Evolutionary conservation across 257 asterid genomes (phyloP), one percentile per base, ranked within the genome.

Genomic region (Verbascum thapsus): DNA sequence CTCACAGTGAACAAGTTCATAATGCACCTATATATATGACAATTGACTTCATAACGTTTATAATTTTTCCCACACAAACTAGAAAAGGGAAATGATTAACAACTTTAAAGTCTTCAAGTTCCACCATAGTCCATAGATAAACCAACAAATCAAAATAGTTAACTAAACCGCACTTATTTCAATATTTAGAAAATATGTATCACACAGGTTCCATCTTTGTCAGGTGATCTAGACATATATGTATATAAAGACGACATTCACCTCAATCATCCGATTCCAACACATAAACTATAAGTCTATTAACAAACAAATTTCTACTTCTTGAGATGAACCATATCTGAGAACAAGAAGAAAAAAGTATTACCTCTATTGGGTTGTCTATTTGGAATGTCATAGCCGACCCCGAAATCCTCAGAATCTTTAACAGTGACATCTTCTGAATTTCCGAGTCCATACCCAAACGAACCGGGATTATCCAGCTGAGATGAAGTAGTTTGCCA

Each of bases 341-440:
- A 61, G 45, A 4, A 32, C 49, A 44, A 68, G 48, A 39, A 62
- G 18, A 57, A 56, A 55, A 57, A 18, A 56, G 26, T 4, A 61
- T 26, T 81, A 83, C 90, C 91, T 78, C 88, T 84, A 65, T 58
- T 78, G 73, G 83, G 55, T 68, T 84, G 82, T 65, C 88, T 78
- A 58, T 67, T 76, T 22, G 83, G 72, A 61, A 78, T 54, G 52
- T 75, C 87, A 72, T 84, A 81, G 73, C 70, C 77, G 71, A 78
- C 87, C 23, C 76, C 81, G 67, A 67, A 84, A 60, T 75, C 83
- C 45, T 83, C 81, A 66, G 85, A 66, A 52, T 75, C 84, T 62
- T 76, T 75, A 45, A 74, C 68, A 53, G 78, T 26, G 20, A 60
- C 74, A 61, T 84, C 79, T 70, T 82, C 83, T 16, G 76, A 59